These are phyloP conservation scores for Polyplosphaeria fusca DNA, from an alignment of 495 filamentous ascomycete genomes.

Conservation along the genomic window DNA sequence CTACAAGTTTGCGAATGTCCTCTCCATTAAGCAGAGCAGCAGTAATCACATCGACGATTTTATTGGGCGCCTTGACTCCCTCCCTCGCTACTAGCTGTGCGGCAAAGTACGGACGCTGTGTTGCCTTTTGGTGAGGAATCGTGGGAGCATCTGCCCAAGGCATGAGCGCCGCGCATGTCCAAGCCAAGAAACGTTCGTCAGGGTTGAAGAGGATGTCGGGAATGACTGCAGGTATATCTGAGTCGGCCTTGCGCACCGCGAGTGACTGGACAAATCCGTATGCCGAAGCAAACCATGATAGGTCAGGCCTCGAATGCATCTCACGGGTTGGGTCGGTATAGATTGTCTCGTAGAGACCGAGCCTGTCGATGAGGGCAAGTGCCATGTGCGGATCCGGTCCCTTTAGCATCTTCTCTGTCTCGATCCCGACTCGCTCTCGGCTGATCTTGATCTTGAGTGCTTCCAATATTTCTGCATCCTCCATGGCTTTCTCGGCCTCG, in stretches of 20 bases:
- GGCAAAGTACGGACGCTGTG: conserved; percentile 45
- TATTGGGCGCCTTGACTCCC: conserved; percentile 76
- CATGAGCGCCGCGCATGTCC: conserved; percentile 69
- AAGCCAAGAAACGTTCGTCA: conserved; percentile 64
- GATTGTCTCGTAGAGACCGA: conserved; percentile 74
- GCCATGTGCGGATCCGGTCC: conserved; percentile 67
- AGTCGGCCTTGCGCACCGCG: background rate
- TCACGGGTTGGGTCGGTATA: conserved; percentile 63
- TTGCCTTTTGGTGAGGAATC: conserved; percentile 43
- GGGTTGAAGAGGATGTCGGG: conserved; percentile 55
- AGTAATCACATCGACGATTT: conserved; percentile 61
- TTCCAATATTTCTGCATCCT: conserved; percentile 63
- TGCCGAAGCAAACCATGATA: conserved; percentile 45
- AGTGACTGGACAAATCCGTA: conserved; percentile 49
- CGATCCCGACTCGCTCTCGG: conserved; percentile 77
- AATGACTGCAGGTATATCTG: conserved; percentile 45
- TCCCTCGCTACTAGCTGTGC: conserved; percentile 63
- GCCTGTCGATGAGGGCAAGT: conserved; percentile 67
- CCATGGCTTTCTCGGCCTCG: conserved; percentile 70
- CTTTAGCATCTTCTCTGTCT: conserved; percentile 87
- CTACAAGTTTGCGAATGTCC: conserved; percentile 60
- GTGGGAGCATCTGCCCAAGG: conserved; percentile 67
- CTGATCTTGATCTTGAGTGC: conserved; percentile 88
- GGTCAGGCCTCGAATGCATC: conserved; percentile 31
- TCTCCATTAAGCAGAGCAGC: conserved; percentile 57